These are phyloP conservation scores for Geotrichum cucujoidarum DNA, from an alignment of 1,139 yeast species.

Conservation along the genomic window DNA sequence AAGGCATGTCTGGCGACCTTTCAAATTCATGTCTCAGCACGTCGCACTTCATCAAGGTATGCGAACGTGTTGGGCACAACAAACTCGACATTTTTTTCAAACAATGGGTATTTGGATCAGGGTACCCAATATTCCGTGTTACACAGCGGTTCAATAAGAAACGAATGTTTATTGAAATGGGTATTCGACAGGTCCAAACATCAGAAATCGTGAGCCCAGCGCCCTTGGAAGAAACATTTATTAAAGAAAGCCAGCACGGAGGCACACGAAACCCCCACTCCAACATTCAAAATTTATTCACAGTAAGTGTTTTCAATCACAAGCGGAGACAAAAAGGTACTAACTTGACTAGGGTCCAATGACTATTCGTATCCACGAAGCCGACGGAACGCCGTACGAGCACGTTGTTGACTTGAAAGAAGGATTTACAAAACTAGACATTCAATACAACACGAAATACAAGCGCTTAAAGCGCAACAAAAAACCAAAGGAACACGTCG, in stretches of 20 bases:
- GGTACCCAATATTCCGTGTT: conserved; percentile 82
- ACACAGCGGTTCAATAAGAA: conserved; percentile 92
- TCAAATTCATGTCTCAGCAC: conserved; percentile 76
- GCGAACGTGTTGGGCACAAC: conserved; percentile 90
- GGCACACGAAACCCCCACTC: conserved; percentile 29
- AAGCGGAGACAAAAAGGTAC: neutral
- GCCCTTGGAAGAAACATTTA: conserved; percentile 40
- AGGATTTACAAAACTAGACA: conserved; percentile 77
- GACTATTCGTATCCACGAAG: conserved; percentile 95
- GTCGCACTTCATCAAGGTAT: conserved; percentile 79
- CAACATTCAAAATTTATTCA: conserved; percentile 45
- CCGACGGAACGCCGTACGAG: conserved; percentile 98
- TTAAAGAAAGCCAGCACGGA: conserved; percentile 39
- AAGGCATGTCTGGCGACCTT: conserved; percentile 93
- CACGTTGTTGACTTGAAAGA: conserved; percentile 93
- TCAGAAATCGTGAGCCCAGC: conserved; percentile 46
- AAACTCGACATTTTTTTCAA: conserved; percentile 78
- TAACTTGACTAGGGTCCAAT: conserved; percentile 60
- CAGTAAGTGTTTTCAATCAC: conserved; percentile 28
- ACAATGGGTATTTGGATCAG: conserved; percentile 90
- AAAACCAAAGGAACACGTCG: conserved; percentile 38
- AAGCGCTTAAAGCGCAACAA: conserved; percentile 66
- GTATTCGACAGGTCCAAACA: conserved; percentile 81
- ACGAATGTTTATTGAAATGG: conserved; percentile 90
- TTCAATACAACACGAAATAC: conserved; percentile 90